phyloP scores from a whole-genome alignment of 208 protist species.

The Trypanosoma avium region DNA sequence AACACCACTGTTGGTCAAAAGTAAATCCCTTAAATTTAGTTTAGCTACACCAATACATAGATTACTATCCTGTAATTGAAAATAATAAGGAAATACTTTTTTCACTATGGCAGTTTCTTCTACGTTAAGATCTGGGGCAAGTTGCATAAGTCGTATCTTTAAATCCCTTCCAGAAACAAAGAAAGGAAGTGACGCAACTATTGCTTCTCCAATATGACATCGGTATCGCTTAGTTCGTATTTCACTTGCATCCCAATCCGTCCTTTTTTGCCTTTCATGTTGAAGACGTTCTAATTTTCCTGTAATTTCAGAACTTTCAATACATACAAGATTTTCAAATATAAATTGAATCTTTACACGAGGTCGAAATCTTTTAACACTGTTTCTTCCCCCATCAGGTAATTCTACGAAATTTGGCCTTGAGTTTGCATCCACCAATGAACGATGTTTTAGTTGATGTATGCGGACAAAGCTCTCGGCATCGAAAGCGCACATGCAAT shows the following conservation, averaged over 20 bases:
- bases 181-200: constrained; percentile 65
- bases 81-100: constrained; percentile 23
- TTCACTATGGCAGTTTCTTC: constrained; percentile 21
- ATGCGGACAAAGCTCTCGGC: constrained; percentile 77
- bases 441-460: constrained; percentile 51
- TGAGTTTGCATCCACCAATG: neutral
- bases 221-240: constrained; percentile 65
- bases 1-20: constrained; percentile 55
- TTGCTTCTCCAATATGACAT: constrained; percentile 38
- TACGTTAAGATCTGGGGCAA: constrained; percentile 42
- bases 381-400: neutral
- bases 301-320: constrained; percentile 53
- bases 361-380: constrained; percentile 19
- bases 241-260: constrained; percentile 64
- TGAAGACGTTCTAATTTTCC: constrained; percentile 32
- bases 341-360: constrained; percentile 68
- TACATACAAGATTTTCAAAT: constrained; percentile 65
- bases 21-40: constrained; percentile 66
- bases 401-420: constrained; percentile 6
- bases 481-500: constrained; percentile 58
- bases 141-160: constrained; percentile 83
- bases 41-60: constrained; percentile 86
- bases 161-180: constrained; percentile 54
- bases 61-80: constrained; percentile 30
- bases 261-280: constrained; percentile 53